Evolutionary conservation across 2,329 filamentous ascomycete species (phyloP), one percentile per base, ranked within the genome.

Genomic region (Acrocalymma vagum): DNA sequence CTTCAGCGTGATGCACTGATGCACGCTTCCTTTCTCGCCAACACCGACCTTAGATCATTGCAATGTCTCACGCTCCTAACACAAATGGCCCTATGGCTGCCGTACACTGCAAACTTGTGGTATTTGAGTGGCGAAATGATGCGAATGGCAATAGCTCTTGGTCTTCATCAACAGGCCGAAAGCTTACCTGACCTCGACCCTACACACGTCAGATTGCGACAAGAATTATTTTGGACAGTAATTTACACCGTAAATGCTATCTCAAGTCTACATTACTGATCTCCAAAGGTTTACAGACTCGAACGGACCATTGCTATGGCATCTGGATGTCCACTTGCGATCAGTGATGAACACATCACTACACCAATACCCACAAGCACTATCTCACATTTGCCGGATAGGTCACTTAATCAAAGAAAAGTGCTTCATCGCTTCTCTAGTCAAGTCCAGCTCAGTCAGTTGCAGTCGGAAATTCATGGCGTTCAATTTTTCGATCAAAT

Each of bases 81-180:
- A 8, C 29, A 32, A 14, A 32, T 32, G 29, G 29, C 29, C 13
- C 23, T 32, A 20, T 32, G 16, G 7, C 29, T 32, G 5, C 29
- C 29, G 7, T 32, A 32, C 20, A 21, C n/a, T 7, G 29, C 29
- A 10, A 32, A 32, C 23, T 14, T 21, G 29, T 32, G 29, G 29
- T 32, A 32, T 18, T 21, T 32, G 29, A 32, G 29, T 13, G 29
- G 29, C 16, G 29, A 32, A 14, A 20, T n/a, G 9, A 32, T 32
- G 29, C 29, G 29, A 22, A 32, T 32, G 29, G 29, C 29, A 13
- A 32, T 32, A 11, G 29, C 29, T 5, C 16, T 32, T 10, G 29
- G 29, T 22, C 20, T 32, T 4, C 29, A 32, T 18, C 10, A 29
- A 14, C 10, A 29, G 15, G 13, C 13, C 8, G 14, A 21, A 20